Conservation (phyloP, 2,329 filamentous ascomycete genomes). For the Lasiodiplodia theobromae region DNA sequence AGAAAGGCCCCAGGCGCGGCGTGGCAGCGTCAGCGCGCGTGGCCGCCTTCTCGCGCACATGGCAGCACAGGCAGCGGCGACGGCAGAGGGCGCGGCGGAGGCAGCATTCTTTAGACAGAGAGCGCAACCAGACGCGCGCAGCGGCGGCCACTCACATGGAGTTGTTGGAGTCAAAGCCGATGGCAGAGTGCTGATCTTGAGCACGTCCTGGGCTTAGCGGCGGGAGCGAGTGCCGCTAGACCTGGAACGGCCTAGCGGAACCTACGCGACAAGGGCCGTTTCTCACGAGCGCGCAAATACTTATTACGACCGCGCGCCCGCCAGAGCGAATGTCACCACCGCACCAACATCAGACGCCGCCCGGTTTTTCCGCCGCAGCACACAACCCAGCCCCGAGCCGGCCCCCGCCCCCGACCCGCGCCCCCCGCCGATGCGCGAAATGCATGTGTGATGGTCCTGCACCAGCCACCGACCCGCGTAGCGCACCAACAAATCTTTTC, state of each 20-base stretch:
- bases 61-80: not conserved
- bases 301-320: slow-evolving; percentile 30
- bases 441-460: slow-evolving; percentile 26
- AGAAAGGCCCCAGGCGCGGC: slow-evolving; percentile 2
- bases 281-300: slow-evolving; percentile 27
- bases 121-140: slow-evolving; percentile 2
- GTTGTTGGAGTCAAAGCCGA: slow-evolving; percentile 26
- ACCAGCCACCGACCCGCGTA: slow-evolving; percentile 13
- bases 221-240: slow-evolving; percentile 15
- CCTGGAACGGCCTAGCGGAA: not conserved
- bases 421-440: slow-evolving; percentile 27
- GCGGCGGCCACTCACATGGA: slow-evolving; percentile 24
- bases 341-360: slow-evolving; percentile 27
- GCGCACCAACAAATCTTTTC: slow-evolving; percentile 1
- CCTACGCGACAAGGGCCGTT: slow-evolving; percentile 20
- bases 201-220: slow-evolving; percentile 15
- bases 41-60: not conserved
- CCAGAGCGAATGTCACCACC: slow-evolving; percentile 29
- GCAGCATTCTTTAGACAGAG: slow-evolving; percentile 1
- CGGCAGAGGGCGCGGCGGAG: not conserved
- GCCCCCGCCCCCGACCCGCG: slow-evolving; percentile 26
- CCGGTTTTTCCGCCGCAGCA: slow-evolving; percentile 27
- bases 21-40: slow-evolving; percentile 9
- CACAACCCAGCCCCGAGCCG: slow-evolving; percentile 21
- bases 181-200: slow-evolving; percentile 19